Evolutionary conservation across 805 yeast genomes (phyloP), one percentile per base, ranked within the genome.

Genomic region (Hemisphaericaspora nanyangensis): DNA sequence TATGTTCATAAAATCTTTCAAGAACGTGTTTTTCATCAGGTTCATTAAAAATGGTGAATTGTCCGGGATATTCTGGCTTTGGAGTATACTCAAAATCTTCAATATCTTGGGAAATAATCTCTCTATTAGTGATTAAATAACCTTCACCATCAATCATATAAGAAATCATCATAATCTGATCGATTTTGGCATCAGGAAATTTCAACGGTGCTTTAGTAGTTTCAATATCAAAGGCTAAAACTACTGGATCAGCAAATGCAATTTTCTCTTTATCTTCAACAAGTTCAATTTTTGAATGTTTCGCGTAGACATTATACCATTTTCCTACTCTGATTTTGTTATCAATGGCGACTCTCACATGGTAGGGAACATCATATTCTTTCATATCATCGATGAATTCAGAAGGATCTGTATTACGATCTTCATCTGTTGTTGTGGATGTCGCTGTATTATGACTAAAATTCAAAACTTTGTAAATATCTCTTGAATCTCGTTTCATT

Each of bases 81-180:
- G 99, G 99, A 0, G 99, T 90, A 56, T 93, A 93, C 60, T 93
- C 99, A 51, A 93, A 93, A 63, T 93, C 98, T 36, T 85, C 95
- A 41, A 93, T 93, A 60, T 95, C 98, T 57, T 88, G 86, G 6
- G 95, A 81, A 28, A 93, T 90, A 51, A 93, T 88, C 50, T 90
- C 96, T 51, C 99, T 70, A 57, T 93, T 93, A 7, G 98, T 93
- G 44, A 93, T 95, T 29, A 93, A 67, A 56, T 68, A 93, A 28
- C 99, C 99, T 51, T 87, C 95, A 8, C 98, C 99, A 57, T 93
- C 99, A 45, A 93, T 90, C 99, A 95, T 95, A 58, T 93, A 93
- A 2, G 99, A 95, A 36, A 93, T 93, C 99, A 95, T 95, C 97
- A 93, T 93, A 29, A 93, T 77, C 60, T 87, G 95, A 63, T 93